Evolutionary conservation across 768 basidiomycete species (phyloP), one percentile per base, ranked within the genome.

Genomic region (Solioccasus polychromus): DNA sequence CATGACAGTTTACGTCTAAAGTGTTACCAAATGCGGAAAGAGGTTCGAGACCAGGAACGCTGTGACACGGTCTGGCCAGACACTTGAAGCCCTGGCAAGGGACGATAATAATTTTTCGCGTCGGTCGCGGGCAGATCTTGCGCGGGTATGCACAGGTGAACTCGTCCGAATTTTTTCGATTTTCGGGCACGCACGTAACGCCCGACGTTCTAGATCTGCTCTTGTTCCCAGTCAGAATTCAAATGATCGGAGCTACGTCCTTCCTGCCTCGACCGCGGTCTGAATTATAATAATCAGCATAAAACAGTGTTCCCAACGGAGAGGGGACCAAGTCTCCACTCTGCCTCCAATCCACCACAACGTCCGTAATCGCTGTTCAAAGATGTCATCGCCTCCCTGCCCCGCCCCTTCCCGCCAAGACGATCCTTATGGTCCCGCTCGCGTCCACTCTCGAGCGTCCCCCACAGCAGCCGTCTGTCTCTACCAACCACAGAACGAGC

Each of bases 351-450:
- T 41, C 55, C 40, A 25, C 42, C 37, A 28, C 9, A 23, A 41
- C 29, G 17, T 32, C 39, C 10, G 11, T 15, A 12, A 5, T 12
- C 30, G 30, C 30, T 31, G 34, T 39, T 31, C n/a, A 11, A 30
- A 32, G 35, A 63, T 66, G 52, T 20, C 54, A 19, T 35, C 39
- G 4, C 23, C 60, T 39, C 52, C 62, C 8, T 64, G 61, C 5
- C 34, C 48, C 29, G 54, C 55, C 22, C 4, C 49, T n/a, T 6
- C 41, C n/a, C 44, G 39, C 24, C 42, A 47, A 32, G 59, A 51
- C 0, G 54, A 46, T 41, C 39, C 24, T 6, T 18, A 35, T 25
- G 35, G 32, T 15, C 36, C 34, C 34, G 25, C 34, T 30, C 47
- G 37, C 34, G 23, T 14, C 8, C 45, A 28, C 39, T 35, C 45